Percentiles rank a stretch among this genome's conserved stretches.
phyloP scores from a whole-genome alignment of 75 land plant genomes.

The Azolla pinnata region DNA sequence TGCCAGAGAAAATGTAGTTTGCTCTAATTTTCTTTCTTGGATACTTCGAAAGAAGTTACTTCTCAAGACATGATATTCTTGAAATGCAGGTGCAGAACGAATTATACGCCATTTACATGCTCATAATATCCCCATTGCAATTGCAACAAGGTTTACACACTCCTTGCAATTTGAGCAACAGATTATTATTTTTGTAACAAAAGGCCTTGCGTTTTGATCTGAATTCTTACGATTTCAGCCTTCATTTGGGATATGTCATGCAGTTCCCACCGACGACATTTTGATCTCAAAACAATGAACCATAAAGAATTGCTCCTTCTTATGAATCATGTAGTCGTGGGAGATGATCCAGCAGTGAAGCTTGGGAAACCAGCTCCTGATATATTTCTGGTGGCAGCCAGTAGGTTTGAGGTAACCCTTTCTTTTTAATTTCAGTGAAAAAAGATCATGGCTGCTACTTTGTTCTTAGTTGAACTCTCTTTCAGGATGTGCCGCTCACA shows the following conservation, averaged over 20 bases:
- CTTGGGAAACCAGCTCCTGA: slow-evolving; percentile 90
- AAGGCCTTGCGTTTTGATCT: neutral
- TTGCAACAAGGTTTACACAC: slow-evolving; percentile 59
- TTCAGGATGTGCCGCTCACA: slow-evolving; percentile 41
- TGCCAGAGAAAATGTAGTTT: no score
- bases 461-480: neutral
- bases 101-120: slow-evolving; percentile 59
- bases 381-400: slow-evolving; percentile 71
- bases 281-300: slow-evolving; percentile 72
- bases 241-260: no score
- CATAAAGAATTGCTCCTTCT: slow-evolving; percentile 59
- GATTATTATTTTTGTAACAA: neutral
- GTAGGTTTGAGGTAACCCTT: slow-evolving; percentile 59
- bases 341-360: slow-evolving; percentile 85
- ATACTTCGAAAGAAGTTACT: neutral
- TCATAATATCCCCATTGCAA: slow-evolving; percentile 49
- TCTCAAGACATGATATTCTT: neutral
- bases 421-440: slow-evolving; percentile 1
- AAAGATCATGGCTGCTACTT: neutral
- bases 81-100: slow-evolving; percentile 40
- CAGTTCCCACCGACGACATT: slow-evolving; percentile 67
- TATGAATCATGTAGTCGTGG: slow-evolving; percentile 88
- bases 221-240: no score
- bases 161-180: neutral
- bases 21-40: neutral